Evolutionary conservation across 2,329 filamentous ascomycete genomes (phyloP), one percentile per base, ranked within the genome.

Genomic region (Didymella sp.): DNA sequence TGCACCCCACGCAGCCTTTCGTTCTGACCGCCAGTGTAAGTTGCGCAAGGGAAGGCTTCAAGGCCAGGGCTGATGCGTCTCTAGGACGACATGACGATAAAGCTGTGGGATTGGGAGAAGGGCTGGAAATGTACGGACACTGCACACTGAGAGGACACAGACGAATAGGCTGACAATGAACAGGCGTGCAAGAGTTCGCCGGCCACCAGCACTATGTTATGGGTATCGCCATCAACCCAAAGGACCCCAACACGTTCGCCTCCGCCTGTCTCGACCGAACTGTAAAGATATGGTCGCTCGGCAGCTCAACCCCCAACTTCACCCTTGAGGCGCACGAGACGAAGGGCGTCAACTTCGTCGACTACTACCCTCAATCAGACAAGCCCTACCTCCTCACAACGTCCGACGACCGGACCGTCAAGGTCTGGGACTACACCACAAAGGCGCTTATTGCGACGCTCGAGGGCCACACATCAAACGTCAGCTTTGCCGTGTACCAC

Each of bases 51-150:
- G 48, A 19, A 15, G 7, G 11, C 30, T 9, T 17, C 13, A 48
- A n/a, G 44, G 31, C 42, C 30, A 38, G 38, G 49, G 62, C 69
- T 75, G 58, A 75, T 58, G 27, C 44, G 45, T 45, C 46, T 37
- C 22, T 54, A 74, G 68, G 71, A 76, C 72, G 72, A 76, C 50
- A 77, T 76, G 75, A 77, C 75, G 55, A 96, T 97, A 75, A 96
- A 95, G 84, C 84, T 97, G 47, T 99, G 95, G 93, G 93, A 99
- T 76, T 99, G 95, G 95, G 95, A 99, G 70, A 96, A 95, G 78
- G 87, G 87, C 67, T 99, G 95, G 95, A 96, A 97, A 78, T 98
- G 94, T 74, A 68, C 48, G 69, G 66, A 30, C 19, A 53, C 1
- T 5, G 21, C 15, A 11, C 5, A 12, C 13, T 7, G 6, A 22